Conservation (phyloP, 2,329 filamentous ascomycete species). For the Penicillium sp. region DNA sequence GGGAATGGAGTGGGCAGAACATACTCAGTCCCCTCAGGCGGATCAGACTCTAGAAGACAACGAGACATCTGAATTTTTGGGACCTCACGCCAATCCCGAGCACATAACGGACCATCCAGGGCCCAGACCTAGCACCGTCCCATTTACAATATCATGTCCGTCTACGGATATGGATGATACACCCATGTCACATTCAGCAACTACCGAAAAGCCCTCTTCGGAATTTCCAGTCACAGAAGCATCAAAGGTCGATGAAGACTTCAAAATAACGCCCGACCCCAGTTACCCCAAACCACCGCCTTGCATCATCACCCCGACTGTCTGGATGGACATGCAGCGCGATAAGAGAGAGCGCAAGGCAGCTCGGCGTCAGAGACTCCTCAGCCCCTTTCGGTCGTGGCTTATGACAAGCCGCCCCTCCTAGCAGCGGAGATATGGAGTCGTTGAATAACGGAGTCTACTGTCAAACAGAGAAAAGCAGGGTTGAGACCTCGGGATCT, state of each 20-base stretch:
- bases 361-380: not conserved
- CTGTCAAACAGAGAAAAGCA: not conserved
- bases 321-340: slow-evolving; percentile 6
- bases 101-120: not conserved
- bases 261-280: not conserved
- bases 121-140: not conserved
- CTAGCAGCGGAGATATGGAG: slow-evolving; percentile 1
- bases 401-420: not conserved
- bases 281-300: not conserved
- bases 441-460: not conserved
- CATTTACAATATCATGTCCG: not conserved
- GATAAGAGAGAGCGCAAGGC: not conserved
- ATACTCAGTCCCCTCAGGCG: not conserved
- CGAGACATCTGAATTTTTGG: not conserved
- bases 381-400: slow-evolving; percentile 4
- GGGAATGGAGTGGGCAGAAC: not conserved
- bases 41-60: not conserved
- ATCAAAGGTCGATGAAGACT: not conserved
- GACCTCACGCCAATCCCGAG: not conserved
- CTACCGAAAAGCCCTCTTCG: not conserved
- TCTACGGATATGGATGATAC: not conserved
- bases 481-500: not conserved
- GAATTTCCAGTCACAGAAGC: not conserved
- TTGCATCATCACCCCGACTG: slow-evolving; percentile 4
- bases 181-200: not conserved